Evolutionary conservation across 2,329 filamentous ascomycete species (phyloP).

Genomic region (Colletotrichum scovillei): DNA sequence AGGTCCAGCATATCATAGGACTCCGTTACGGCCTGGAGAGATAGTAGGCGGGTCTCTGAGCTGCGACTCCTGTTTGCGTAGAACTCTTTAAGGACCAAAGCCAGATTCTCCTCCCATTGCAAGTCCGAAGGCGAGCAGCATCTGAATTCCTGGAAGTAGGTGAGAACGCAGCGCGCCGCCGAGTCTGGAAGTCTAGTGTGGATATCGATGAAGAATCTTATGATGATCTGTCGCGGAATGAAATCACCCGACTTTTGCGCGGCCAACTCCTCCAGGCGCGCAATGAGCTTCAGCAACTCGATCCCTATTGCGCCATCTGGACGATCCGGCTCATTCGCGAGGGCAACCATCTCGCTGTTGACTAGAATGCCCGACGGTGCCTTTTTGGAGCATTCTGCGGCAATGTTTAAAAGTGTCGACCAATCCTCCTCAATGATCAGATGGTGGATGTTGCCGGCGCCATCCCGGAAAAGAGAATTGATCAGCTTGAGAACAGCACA

Average conservation of each 20-base stretch:
- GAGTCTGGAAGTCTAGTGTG: constrained; percentile 73
- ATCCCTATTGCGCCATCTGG: constrained; percentile 53
- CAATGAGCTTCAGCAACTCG: constrained; percentile 58
- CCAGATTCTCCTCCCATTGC: constrained; percentile 74
- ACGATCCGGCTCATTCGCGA: constrained; percentile 41
- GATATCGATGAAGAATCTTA: constrained; percentile 74
- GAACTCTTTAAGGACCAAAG: constrained; percentile 70
- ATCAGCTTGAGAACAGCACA: constrained; percentile 62
- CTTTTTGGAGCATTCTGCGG: constrained; percentile 62
- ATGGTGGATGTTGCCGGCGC: constrained; percentile 62
- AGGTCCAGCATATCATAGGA: constrained; percentile 69
- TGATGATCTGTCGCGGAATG: constrained; percentile 73
- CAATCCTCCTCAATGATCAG: constrained; percentile 75
- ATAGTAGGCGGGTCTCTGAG: constrained; percentile 70
- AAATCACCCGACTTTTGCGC: constrained; percentile 62
- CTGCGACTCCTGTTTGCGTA: constrained; percentile 72
- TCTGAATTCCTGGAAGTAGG: constrained; percentile 75
- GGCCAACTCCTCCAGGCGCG: constrained; percentile 62
- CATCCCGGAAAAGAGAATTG: constrained; percentile 66
- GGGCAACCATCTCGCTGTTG: constrained; percentile 35
- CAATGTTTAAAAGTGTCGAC: constrained; percentile 69
- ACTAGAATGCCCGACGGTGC: constrained; percentile 32
- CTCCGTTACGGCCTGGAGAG: constrained; percentile 70
- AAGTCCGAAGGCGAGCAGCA: constrained; percentile 78
- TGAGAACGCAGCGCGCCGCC: constrained; percentile 71